Conservation (phyloP, 2,329 filamentous ascomycete genomes). For the Didymellaceae sp. region DNA sequence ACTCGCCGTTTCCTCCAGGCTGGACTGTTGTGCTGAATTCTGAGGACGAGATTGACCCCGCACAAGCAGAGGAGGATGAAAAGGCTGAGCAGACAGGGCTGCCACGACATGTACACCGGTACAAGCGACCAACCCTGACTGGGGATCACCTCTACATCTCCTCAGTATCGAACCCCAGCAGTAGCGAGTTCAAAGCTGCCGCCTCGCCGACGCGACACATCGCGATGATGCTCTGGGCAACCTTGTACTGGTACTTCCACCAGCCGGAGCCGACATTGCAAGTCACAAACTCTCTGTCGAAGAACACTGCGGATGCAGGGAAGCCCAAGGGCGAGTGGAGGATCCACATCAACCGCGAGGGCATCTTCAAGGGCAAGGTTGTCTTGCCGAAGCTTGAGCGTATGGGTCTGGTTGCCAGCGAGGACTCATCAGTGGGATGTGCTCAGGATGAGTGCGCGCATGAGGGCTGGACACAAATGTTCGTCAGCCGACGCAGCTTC, state of each 20-base stretch:
- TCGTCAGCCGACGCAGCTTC: slow-evolving; percentile 79
- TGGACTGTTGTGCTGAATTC: slow-evolving; percentile 91
- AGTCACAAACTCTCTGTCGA: slow-evolving; percentile 68
- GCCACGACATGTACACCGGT: slow-evolving; percentile 65
- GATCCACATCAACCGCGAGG: slow-evolving; percentile 82
- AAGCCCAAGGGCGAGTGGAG: slow-evolving; percentile 85
- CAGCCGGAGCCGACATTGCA: slow-evolving; percentile 74
- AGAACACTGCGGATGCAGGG: slow-evolving; percentile 68
- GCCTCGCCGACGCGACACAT: slow-evolving; percentile 86
- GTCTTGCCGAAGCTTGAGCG: slow-evolving; percentile 89
- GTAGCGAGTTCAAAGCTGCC: slow-evolving; percentile 77
- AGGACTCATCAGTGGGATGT: slow-evolving; percentile 76
- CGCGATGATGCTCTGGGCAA: slow-evolving; percentile 96
- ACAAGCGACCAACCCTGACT: slow-evolving; percentile 74
- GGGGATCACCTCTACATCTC: slow-evolving; percentile 90
- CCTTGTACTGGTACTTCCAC: slow-evolving; percentile 97
- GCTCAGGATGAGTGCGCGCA: slow-evolving; percentile 66
- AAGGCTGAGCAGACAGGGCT: slow-evolving; percentile 38
- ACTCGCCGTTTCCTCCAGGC: slow-evolving; percentile 76
- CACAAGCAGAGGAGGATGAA: slow-evolving; percentile 43
- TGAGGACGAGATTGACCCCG: slow-evolving; percentile 54
- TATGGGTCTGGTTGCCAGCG: slow-evolving; percentile 82
- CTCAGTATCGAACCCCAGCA: slow-evolving; percentile 84
- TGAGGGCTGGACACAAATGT: slow-evolving; percentile 79
- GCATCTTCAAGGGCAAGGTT: slow-evolving; percentile 84